Conservation (phyloP, 768 basidiomycete genomes). For the Atractiella rhizophila region DNA sequence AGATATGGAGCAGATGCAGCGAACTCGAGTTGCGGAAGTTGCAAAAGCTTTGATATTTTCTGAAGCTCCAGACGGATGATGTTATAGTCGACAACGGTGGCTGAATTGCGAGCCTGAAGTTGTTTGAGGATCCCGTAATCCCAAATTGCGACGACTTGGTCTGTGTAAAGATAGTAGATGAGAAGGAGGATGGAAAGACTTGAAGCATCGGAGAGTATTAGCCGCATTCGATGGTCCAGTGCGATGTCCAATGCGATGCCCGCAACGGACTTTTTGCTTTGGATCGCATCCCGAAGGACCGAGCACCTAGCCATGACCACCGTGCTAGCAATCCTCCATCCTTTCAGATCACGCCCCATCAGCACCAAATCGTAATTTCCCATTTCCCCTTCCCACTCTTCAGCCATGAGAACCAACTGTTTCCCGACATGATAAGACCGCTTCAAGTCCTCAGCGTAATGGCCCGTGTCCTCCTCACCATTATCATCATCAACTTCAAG, state of each 20-base stretch:
- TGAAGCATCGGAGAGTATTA: slow-evolving; percentile 33
- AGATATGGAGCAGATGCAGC: slow-evolving; percentile 34
- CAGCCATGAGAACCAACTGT: too few species aligned
- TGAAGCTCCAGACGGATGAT: slow-evolving; percentile 41
- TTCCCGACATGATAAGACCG: too few species aligned
- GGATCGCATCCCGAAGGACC: too few species aligned
- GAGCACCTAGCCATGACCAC: too few species aligned
- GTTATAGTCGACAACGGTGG: slow-evolving; percentile 21
- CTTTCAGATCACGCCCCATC: too few species aligned
- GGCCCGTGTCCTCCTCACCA: slow-evolving; percentile 24
- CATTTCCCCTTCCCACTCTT: too few species aligned
- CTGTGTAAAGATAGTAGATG: slow-evolving; percentile 65
- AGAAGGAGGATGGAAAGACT: slow-evolving; percentile 45
- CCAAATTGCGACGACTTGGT: slow-evolving; percentile 58
- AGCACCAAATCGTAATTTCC: too few species aligned
- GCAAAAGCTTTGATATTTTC: slow-evolving; percentile 33
- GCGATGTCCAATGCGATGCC: too few species aligned
- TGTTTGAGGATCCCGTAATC: slow-evolving; percentile 38
- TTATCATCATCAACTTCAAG: slow-evolving; percentile 23
- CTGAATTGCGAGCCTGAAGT: slow-evolving; percentile 24
- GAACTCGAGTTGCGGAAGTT: slow-evolving; percentile 31
- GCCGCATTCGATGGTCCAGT: too few species aligned
- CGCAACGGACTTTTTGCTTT: too few species aligned
- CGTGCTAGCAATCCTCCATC: too few species aligned
- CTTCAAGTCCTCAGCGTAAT: too few species aligned